Conservation (phyloP, 2,329 filamentous ascomycete species). For the Xenosphaeropsis pyriputrescens region DNA sequence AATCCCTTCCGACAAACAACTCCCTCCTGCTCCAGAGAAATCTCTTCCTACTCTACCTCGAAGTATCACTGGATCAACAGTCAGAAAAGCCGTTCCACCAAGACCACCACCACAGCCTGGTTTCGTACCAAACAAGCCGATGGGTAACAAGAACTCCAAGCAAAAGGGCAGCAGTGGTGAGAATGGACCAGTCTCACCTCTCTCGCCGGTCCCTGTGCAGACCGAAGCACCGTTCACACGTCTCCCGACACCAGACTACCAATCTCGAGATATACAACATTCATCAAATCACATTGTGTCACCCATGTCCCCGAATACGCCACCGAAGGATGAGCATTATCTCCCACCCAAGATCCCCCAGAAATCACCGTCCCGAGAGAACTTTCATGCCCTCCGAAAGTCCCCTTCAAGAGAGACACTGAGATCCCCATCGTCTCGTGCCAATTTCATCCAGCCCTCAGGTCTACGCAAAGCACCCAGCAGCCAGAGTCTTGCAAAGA, state of each 20-base stretch:
- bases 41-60: no score
- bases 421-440: no score
- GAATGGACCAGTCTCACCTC: not conserved
- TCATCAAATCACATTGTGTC: constrained; percentile 8
- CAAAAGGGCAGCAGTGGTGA: no score
- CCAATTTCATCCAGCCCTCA: no score
- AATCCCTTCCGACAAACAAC: constrained; percentile 4
- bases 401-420: no score
- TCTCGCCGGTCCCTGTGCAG: constrained; percentile 3
- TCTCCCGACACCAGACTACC: constrained; percentile 12
- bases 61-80: no score
- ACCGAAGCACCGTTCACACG: constrained; percentile 3
- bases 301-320: constrained; percentile 10
- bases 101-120: constrained; percentile 9
- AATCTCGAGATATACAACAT: constrained; percentile 8
- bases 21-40: not conserved
- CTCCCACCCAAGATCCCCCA: not conserved
- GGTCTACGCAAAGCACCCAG: not conserved
- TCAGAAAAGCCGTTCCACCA: constrained; percentile 6
- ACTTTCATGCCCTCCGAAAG: no score
- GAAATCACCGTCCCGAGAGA: not conserved
- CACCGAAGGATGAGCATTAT: constrained; percentile 5
- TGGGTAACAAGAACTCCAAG: no score
- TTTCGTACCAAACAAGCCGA: constrained; percentile 14
- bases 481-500: not conserved